A percentile compares a stretch with the other conserved stretches of the same genome.
Conservation (phyloP, 2,329 filamentous ascomycete species). For the Colletotrichum sp. region DNA sequence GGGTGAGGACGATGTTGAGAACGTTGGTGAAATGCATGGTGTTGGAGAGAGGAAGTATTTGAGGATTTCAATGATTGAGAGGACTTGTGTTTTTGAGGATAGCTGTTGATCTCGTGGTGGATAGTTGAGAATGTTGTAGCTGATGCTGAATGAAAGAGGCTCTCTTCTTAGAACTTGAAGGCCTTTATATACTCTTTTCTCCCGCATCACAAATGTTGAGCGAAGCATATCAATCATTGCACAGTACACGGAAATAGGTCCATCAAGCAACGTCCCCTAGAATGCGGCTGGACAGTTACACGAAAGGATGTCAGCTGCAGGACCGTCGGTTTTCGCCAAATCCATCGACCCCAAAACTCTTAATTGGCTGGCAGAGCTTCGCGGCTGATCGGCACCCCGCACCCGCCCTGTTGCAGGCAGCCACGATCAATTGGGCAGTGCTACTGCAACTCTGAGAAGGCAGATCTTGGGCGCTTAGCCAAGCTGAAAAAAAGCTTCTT, state of each 20-base stretch:
- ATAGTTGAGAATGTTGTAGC: background rate
- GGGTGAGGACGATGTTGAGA: background rate
- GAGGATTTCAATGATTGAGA: background rate
- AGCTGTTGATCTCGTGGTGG: background rate
- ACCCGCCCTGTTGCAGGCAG: background rate
- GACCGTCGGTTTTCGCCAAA: background rate
- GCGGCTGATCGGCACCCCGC: background rate
- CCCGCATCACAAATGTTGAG: background rate
- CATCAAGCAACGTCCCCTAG: background rate
- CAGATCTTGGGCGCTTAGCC: background rate
- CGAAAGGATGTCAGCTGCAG: background rate
- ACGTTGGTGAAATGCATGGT: background rate
- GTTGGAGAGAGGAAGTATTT: background rate
- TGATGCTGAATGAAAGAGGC: background rate
- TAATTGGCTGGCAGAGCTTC: background rate
- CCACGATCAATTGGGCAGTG: background rate
- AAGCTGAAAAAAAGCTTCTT: background rate
- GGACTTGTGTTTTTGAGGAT: background rate
- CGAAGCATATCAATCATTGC: background rate
- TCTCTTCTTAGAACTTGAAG: background rate
- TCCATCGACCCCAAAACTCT: background rate
- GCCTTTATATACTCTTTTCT: background rate
- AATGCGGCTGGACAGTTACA: background rate
- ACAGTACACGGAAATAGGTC: background rate
- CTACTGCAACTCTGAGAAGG: background rate